Evolutionary conservation across 495 filamentous ascomycete genomes (phyloP), one percentile per base, ranked within the genome.

Genomic region (Podospora bellae-mahoneyi): DNA sequence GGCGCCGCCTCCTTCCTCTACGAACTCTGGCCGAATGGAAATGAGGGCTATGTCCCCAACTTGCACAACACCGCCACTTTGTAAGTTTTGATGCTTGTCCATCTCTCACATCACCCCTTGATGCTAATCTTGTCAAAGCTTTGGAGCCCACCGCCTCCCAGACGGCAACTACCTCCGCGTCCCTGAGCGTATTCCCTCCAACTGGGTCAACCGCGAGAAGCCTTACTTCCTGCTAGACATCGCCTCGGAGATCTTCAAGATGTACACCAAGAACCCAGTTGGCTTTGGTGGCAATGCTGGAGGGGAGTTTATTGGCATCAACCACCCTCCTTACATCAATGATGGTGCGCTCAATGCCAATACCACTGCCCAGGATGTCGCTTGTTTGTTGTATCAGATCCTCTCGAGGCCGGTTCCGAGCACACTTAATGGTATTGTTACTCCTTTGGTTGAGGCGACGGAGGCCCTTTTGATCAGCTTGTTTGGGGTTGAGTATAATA

Each of bases 1-100:
- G 63, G 63, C 63, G 63, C 63, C 3, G 63, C 63, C 44, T 65
- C 63, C 19, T 65, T 65, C 48, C 32, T 65, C 44, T 65, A 65
- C 48, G 63, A 65, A 39, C 63, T 65, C 44, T 65, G 30, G 32
- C 63, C 63, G 10, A 65, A 65, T 39, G 63, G 63, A 19, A 65
- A 65, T 20, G 63, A 65, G 39, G 63, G 63, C 63, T 65, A 65
- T 44, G 34, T 65, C 5, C 63, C 63, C 63, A 65, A 65, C 23
- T 39, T 65, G 63, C 63, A 65, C 63, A 65, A 65, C 63, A 65
- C 63, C 23, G 63, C 63, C 63, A 53, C 63, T 18, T 65, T 65
- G 34, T 65, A 54, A 53, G 63, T 44, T 9, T 9, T 23, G 10
- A 23, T 59, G 13, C 23, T 7, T 32, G 3, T 19, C 10, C 18